Evolutionary conservation across 2,329 filamentous ascomycete species (phyloP).

Genomic region (Fusarium transvaalense): DNA sequence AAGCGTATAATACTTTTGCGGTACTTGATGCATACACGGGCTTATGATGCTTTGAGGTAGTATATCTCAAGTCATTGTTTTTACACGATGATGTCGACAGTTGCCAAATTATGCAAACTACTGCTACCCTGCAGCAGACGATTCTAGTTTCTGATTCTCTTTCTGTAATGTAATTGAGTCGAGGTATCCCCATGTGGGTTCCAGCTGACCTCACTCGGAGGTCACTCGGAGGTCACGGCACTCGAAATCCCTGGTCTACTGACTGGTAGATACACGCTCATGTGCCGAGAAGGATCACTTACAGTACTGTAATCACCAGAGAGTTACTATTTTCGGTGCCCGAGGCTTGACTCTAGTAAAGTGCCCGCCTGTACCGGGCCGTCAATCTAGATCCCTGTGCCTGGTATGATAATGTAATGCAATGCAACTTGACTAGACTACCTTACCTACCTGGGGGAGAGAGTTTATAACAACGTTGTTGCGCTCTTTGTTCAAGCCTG

Average conservation of each 20-base stretch:
- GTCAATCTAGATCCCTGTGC: conserved; percentile 15
- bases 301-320: background rate
- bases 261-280: conserved; percentile 31
- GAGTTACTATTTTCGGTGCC: background rate
- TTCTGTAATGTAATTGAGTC: background rate
- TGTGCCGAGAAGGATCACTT: conserved; percentile 20
- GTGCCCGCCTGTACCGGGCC: conserved; percentile 27
- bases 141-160: background rate
- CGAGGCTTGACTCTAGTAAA: conserved; percentile 21
- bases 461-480: conserved; percentile 38
- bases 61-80: conserved; percentile 24
- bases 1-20: conserved; percentile 6
- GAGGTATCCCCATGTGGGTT: conserved; percentile 27
- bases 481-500: conserved; percentile 30
- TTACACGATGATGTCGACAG: conserved; percentile 16
- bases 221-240: conserved; percentile 43
- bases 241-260: conserved; percentile 10
- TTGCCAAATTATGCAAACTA: conserved; percentile 16
- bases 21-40: conserved; percentile 12
- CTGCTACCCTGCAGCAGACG: conserved; percentile 15
- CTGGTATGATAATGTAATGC: background rate
- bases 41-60: background rate
- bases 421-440: too few species aligned
- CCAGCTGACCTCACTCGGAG: conserved; percentile 44
- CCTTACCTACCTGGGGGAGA: background rate